phyloP scores from a whole-genome alignment of 1,284 basidiomycete species.

The Porodaedalea pini region DNA sequence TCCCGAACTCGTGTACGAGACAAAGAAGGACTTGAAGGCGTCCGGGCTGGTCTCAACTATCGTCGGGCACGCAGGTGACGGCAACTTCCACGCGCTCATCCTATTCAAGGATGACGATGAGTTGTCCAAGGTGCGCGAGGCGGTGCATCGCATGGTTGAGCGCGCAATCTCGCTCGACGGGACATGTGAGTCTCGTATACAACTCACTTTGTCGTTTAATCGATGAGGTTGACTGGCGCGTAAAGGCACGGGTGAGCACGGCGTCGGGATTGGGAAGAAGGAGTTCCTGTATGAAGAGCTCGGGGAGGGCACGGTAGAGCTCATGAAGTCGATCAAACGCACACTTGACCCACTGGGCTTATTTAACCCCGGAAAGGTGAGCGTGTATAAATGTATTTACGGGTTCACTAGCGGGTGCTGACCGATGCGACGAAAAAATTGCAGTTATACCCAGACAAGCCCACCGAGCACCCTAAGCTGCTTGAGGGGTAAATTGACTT shows the following conservation, averaged over 20 bases:
- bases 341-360: constrained; percentile 73
- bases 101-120: constrained; percentile 65
- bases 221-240: background rate
- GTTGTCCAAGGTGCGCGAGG: constrained; percentile 43
- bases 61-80: constrained; percentile 80
- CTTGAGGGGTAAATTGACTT: background rate
- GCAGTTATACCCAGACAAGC: constrained; percentile 19
- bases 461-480: background rate
- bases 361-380: constrained; percentile 84
- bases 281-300: constrained; percentile 74
- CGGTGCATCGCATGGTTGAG: constrained; percentile 65
- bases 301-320: constrained; percentile 73
- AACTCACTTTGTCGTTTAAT: background rate
- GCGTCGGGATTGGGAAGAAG: constrained; percentile 84
- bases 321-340: constrained; percentile 83
- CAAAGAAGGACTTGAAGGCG: constrained; percentile 65
- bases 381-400: constrained; percentile 13
- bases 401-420: background rate
- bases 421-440: background rate
- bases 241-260: constrained; percentile 81
- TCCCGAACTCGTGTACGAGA: constrained; percentile 72
- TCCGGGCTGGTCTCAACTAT: constrained; percentile 62
- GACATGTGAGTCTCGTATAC: constrained; percentile 43
- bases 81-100: constrained; percentile 56
- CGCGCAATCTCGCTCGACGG: constrained; percentile 74